Conservation (phyloP, 2,329 filamentous ascomycete genomes). For the Phaeosphaeriaceae sp. region DNA sequence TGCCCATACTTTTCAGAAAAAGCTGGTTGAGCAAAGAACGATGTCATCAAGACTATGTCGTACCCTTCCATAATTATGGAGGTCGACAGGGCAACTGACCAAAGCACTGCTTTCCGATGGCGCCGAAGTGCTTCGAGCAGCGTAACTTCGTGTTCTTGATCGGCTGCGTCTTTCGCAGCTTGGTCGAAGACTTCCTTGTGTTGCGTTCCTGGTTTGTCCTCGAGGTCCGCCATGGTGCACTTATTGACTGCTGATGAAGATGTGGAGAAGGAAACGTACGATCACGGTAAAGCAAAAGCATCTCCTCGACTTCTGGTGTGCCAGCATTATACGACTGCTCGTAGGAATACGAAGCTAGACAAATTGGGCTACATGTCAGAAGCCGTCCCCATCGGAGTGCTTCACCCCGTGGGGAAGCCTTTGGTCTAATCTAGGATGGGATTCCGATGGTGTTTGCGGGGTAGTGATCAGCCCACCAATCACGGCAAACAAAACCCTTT, state of each 20-base stretch:
- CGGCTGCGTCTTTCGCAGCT: conserved; percentile 15
- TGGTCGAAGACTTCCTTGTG: conserved; percentile 11
- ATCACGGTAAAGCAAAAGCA: neutral
- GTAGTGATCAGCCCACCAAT: neutral
- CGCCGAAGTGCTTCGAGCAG: conserved; percentile 75
- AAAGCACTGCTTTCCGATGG: conserved; percentile 83
- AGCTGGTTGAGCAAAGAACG: conserved; percentile 66
- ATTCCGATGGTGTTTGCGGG: neutral
- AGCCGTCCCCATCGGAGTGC: neutral
- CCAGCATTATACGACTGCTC: neutral
- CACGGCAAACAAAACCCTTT: neutral
- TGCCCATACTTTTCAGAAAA: conserved; percentile 52
- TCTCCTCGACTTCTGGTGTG: neutral
- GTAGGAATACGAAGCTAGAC: neutral
- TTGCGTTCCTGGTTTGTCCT: neutral
- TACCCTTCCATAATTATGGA: conserved; percentile 91
- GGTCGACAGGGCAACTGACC: conserved; percentile 82
- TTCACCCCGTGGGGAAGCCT: neutral
- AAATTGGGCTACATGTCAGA: neutral
- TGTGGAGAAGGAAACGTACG: neutral
- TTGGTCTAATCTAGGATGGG: neutral
- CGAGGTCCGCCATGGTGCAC: neutral
- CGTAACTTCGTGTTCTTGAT: conserved; percentile 40
- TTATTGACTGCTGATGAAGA: neutral
- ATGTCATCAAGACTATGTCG: conserved; percentile 79